These are phyloP conservation scores for Cryptococcus jaspeensis DNA, from an alignment of 1,284 basidiomycete species.

Conservation along the genomic window DNA sequence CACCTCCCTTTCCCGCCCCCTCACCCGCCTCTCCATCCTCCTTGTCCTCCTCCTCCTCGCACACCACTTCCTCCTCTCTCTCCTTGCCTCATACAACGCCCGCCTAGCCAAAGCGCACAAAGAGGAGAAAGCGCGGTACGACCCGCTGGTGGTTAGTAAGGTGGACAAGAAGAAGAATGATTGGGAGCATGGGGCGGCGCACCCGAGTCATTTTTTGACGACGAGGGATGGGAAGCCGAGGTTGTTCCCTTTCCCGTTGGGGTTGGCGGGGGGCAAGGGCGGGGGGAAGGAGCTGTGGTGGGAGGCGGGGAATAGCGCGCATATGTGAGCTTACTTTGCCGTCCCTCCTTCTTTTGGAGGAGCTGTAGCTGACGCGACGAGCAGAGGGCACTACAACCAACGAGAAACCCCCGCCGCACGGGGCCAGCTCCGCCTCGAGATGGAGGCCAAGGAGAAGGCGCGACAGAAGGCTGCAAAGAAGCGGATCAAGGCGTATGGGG, in stretches of 20 bases:
- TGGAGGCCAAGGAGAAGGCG: conserved; percentile 23
- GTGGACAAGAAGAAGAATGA: conserved; percentile 21
- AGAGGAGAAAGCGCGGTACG: conserved; percentile 6
- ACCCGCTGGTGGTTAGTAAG: conserved; percentile 16
- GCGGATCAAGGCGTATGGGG: conserved; percentile 19
- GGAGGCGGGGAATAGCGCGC: conserved; percentile 40
- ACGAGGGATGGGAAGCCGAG: conserved; percentile 38
- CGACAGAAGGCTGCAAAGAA: conserved; percentile 26
- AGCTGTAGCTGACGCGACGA: neutral
- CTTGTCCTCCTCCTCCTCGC: conserved; percentile 23
- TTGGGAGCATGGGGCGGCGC: conserved; percentile 28
- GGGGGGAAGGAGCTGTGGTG: conserved; percentile 37
- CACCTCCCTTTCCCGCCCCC: conserved; percentile 17
- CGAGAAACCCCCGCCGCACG: conserved; percentile 25
- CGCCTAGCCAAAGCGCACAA: conserved; percentile 3
- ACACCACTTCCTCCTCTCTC: conserved; percentile 18
- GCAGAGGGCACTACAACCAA: conserved; percentile 40
- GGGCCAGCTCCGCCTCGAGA: conserved; percentile 23
- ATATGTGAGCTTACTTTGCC: conserved; percentile 26
- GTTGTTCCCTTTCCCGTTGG: conserved; percentile 40
- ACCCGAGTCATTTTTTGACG: conserved; percentile 39
- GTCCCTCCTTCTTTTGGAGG: neutral
- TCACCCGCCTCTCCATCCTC: conserved; percentile 24
- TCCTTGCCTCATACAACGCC: conserved; percentile 5
- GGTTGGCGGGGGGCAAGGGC: conserved; percentile 29